Evolutionary conservation across 345 rosid genomes (phyloP).

Genomic region (Diplotaxis tenuifolia): DNA sequence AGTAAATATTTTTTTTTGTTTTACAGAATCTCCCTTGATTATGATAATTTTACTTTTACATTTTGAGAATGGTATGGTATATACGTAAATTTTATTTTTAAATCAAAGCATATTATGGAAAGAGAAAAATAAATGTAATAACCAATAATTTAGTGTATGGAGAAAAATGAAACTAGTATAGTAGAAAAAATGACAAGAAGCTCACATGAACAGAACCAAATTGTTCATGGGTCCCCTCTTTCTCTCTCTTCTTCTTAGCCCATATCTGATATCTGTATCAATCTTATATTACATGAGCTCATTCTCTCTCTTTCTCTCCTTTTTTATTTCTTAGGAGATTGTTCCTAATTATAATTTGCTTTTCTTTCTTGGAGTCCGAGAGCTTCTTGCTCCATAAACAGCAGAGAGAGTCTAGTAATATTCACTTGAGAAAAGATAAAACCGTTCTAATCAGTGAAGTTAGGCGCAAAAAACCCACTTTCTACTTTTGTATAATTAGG

Average conservation of each 20-base stretch:
- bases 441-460: constrained; percentile 35
- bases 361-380: constrained; percentile 13
- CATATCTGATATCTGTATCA: constrained; percentile 39
- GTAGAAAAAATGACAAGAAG: constrained; percentile 40
- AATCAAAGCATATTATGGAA: constrained; percentile 10
- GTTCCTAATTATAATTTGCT: constrained; percentile 2
- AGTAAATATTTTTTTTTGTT: background rate
- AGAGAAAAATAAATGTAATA: constrained; percentile 17
- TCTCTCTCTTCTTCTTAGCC: constrained; percentile 10
- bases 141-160: constrained; percentile 16
- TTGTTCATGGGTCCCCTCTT: constrained; percentile 37
- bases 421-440: constrained; percentile 14
- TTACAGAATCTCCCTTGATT: background rate
- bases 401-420: constrained; percentile 21
- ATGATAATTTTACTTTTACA: background rate
- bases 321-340: constrained; percentile 24
- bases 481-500: constrained; percentile 36
- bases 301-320: background rate
- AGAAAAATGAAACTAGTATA: constrained; percentile 28
- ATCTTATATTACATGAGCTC: constrained; percentile 18
- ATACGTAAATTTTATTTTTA: background rate
- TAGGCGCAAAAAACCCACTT: constrained; percentile 32
- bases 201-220: constrained; percentile 45
- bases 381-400: constrained; percentile 22
- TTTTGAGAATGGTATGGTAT: background rate